phyloP scores from a whole-genome alignment of 768 basidiomycete species.

The Tylopilus cervinicoccineus region DNA sequence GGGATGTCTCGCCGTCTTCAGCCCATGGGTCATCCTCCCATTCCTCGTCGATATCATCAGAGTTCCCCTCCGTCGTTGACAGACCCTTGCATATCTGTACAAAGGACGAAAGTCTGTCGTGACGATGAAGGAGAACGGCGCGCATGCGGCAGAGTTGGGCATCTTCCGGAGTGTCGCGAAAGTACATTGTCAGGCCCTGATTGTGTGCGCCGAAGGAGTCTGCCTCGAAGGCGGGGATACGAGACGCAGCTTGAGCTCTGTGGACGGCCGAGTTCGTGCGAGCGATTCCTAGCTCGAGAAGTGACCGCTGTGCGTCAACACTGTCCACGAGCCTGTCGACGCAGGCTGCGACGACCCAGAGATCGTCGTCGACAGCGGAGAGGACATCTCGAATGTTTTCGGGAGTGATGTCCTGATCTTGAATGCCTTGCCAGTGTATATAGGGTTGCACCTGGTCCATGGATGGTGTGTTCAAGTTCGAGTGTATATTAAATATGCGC shows the following conservation, averaged over 20 bases:
- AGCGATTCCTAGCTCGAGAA: slow-evolving; percentile 62
- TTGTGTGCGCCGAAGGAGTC: slow-evolving; percentile 16
- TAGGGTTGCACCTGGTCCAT: slow-evolving; percentile 40
- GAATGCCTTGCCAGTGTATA: slow-evolving; percentile 52
- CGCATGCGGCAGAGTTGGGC: slow-evolving; percentile 65
- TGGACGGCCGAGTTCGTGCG: slow-evolving; percentile 50
- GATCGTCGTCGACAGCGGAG: slow-evolving; percentile 53
- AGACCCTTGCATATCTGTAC: slow-evolving; percentile 51
- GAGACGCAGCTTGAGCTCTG: slow-evolving; percentile 40
- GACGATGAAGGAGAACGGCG: slow-evolving; percentile 58
- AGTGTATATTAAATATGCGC: neutral
- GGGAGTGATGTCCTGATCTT: slow-evolving; percentile 54
- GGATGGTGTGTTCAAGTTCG: too few species aligned
- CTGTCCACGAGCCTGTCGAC: slow-evolving; percentile 63
- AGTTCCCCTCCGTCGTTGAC: slow-evolving; percentile 23
- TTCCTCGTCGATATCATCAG: slow-evolving; percentile 40
- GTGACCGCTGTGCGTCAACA: slow-evolving; percentile 46
- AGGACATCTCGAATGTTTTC: slow-evolving; percentile 48
- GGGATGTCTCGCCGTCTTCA: slow-evolving; percentile 39
- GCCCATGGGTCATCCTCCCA: slow-evolving; percentile 64
- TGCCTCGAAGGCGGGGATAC: slow-evolving; percentile 16
- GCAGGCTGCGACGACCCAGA: slow-evolving; percentile 77
- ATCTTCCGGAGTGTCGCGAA: slow-evolving; percentile 53
- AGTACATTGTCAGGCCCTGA: slow-evolving; percentile 45
- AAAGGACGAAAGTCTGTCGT: slow-evolving; percentile 72